These are phyloP conservation scores for Monosporascus sp. DNA, from an alignment of 2,329 filamentous ascomycete species.

Conservation along the genomic window DNA sequence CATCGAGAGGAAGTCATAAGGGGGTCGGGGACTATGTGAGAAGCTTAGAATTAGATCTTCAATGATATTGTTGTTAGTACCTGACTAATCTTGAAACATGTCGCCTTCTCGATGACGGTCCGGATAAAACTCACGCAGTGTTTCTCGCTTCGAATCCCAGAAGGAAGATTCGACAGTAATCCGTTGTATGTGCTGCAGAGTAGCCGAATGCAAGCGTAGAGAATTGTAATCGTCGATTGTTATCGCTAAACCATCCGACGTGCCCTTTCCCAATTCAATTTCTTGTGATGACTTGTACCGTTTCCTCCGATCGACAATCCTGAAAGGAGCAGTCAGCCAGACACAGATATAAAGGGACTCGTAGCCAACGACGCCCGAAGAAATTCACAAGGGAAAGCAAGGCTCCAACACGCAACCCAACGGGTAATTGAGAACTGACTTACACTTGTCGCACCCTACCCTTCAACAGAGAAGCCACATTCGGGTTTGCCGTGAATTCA, in stretches of 20 bases:
- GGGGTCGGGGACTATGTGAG: constrained; percentile 37
- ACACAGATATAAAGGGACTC: background rate
- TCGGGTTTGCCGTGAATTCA: constrained; percentile 19
- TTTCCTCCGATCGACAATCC: constrained; percentile 20
- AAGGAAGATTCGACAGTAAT: constrained; percentile 25
- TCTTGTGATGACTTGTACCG: constrained; percentile 8
- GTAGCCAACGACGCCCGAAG: too few species aligned
- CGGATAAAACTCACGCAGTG: constrained; percentile 18
- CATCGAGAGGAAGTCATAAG: constrained; percentile 43
- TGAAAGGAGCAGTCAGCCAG: constrained; percentile 7
- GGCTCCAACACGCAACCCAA: background rate
- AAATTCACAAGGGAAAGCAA: too few species aligned
- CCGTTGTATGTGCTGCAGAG: constrained; percentile 19
- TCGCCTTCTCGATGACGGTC: too few species aligned
- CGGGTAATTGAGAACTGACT: constrained; percentile 6
- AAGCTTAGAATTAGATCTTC: constrained; percentile 40
- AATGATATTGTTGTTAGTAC: constrained; percentile 7
- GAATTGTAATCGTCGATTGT: constrained; percentile 22
- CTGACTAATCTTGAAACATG: background rate
- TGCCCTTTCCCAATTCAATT: constrained; percentile 4
- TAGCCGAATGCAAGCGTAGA: constrained; percentile 21
- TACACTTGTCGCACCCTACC: constrained; percentile 24
- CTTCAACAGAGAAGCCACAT: constrained; percentile 17
- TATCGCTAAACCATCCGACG: constrained; percentile 19
- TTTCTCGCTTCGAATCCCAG: constrained; percentile 24